Evolutionary conservation across 257 asterid species (phyloP).

Genomic region (Parsonsia alboflavescens): DNA sequence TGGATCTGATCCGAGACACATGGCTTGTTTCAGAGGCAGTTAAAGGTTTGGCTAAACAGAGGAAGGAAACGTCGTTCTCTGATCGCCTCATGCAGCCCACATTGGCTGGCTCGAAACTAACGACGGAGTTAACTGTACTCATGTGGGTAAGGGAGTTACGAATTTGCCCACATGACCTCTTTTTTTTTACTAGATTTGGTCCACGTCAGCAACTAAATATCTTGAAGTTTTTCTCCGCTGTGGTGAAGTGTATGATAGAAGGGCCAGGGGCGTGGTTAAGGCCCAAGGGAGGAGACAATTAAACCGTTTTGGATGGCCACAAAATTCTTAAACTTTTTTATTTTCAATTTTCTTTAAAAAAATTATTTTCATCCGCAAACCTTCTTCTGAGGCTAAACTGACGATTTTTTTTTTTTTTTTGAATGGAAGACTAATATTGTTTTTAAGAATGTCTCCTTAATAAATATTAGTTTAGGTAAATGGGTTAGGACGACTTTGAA

Average conservation of each 20-base stretch:
- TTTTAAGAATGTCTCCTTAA: too few species aligned
- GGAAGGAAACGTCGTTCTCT: background rate
- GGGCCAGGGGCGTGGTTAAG: background rate
- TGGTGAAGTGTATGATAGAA: background rate
- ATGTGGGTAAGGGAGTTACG: background rate
- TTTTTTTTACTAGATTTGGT: background rate
- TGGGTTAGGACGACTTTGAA: too few species aligned
- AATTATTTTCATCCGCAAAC: too few species aligned
- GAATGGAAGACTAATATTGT: too few species aligned
- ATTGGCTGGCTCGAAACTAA: slow-evolving; percentile 17
- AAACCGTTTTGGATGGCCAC: background rate
- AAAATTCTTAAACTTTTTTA: too few species aligned
- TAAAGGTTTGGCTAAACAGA: slow-evolving; percentile 15
- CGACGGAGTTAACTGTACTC: slow-evolving; percentile 9
- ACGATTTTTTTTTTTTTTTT: too few species aligned
- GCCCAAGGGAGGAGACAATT: background rate
- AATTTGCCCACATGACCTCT: slow-evolving; percentile 3
- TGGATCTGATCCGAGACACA: slow-evolving; percentile 34
- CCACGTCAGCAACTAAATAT: slow-evolving; percentile 31
- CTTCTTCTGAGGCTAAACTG: too few species aligned
- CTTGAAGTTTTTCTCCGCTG: slow-evolving; percentile 14
- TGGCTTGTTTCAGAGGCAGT: slow-evolving; percentile 18
- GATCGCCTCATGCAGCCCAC: slow-evolving; percentile 11
- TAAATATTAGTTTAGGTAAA: too few species aligned
- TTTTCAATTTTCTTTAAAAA: too few species aligned